Evolutionary conservation across 768 basidiomycete genomes (phyloP), one percentile per base, ranked within the genome.

Genomic region (Fomitopsis serialis): DNA sequence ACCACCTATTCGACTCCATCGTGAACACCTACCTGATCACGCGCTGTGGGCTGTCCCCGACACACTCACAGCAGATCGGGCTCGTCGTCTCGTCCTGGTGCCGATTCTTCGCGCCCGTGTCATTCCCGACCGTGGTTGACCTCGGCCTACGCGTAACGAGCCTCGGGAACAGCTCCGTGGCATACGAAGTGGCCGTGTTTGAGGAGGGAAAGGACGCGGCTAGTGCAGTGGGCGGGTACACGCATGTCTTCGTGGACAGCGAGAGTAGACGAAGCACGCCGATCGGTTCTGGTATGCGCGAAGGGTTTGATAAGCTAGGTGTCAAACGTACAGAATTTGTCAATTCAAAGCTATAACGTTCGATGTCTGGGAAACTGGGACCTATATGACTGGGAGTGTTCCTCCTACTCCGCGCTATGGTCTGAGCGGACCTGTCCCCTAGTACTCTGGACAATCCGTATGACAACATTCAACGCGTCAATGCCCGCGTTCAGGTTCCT

Each of bases 101-200:
- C 64, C 78, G 87, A 80, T 92, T 83, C 72, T 89, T 86, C 62
- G 66, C 79, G 0, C 87, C 90, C 1, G 64, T 90, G 0, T 80
- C 85, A 1, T 92, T 91, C 56, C 90, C 90, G 0, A 74, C 84
- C 54, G 74, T 82, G 2, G 71, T 92, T 3, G 80, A 86, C 48
- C 75, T 92, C 11, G 88, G 87, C 23, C 69, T 92, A 42, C 73
- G 86, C 6, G 85, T 91, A 19, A 77, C 66, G 46, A 80, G 77
- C 46, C 71, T 92, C 0, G 89, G 90, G 17, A 82, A 63, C 34
- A 89, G 86, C 61, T 92, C 90, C 0, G 89, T 87, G 37, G 74
- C 79, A 1, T 92, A 92, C 61, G 89, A 92, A 61, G 77, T 92
- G 1, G 90, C 84, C 0, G 82, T 92, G 15, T 92, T 92, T 62